Percentiles rank a stretch among this genome's conserved stretches.
phyloP scores from a whole-genome alignment of 1,139 yeast species.

The Yamadazyma triangularis region DNA sequence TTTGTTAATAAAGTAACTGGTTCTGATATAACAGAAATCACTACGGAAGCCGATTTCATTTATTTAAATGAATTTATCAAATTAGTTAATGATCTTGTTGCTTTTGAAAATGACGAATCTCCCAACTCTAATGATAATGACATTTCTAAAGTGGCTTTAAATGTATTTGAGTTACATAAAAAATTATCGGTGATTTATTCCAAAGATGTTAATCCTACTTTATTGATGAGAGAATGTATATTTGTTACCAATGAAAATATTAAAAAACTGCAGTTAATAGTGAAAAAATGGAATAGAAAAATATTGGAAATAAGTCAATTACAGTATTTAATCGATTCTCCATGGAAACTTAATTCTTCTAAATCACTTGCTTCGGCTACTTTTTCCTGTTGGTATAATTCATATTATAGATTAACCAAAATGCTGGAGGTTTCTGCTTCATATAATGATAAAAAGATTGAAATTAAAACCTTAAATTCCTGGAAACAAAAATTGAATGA shows the following conservation, averaged over 20 bases:
- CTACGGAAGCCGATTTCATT: conserved; percentile 15
- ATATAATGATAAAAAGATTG: conserved; percentile 8
- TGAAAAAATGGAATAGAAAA: conserved; percentile 17
- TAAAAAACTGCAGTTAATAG: conserved; percentile 2
- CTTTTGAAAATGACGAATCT: conserved; percentile 26
- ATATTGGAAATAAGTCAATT: conserved; percentile 7
- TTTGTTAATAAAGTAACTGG: conserved; percentile 20
- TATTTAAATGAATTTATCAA: conserved; percentile 21
- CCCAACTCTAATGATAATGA: conserved; percentile 14
- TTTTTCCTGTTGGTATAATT: conserved; percentile 8
- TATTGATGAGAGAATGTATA: conserved; percentile 26
- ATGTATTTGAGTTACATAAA: conserved; percentile 20
- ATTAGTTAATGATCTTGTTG: conserved; percentile 21
- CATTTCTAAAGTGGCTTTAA: conserved; percentile 19
- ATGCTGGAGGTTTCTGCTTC: conserved; percentile 7
- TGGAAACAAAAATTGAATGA: conserved; percentile 7
- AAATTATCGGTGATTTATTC: conserved; percentile 8
- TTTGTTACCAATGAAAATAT: conserved; percentile 10
- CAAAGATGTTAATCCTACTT: conserved; percentile 10
- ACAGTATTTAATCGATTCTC: conserved; percentile 4
- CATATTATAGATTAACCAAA: conserved; percentile 1
- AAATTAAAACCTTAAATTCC: conserved; percentile 7
- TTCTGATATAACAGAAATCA: conserved; percentile 13
- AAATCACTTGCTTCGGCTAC: neutral
- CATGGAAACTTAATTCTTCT: conserved; percentile 7